Evolutionary conservation across 225 moss, liverwort and hornwort genomes (phyloP), one percentile per base, ranked within the genome.

Genomic region (Asterella californica): DNA sequence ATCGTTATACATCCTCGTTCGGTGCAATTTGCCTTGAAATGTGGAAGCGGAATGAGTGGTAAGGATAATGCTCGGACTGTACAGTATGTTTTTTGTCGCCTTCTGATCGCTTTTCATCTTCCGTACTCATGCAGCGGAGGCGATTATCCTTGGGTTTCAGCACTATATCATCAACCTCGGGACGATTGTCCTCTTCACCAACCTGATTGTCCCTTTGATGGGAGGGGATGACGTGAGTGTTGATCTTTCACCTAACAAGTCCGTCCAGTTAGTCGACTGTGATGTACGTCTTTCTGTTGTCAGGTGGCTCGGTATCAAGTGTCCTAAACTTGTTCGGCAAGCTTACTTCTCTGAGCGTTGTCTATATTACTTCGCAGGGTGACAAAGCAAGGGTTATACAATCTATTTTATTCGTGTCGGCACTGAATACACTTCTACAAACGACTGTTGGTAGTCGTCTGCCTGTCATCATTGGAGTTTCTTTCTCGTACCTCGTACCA

Each of bases 401-500:
- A 72, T 76, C 79, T 21, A 66, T 75, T 50, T 36, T 83, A 1
- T 83, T 79, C 68, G 68, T 76, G 1, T 79, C 83, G 21, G 79
- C 62, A 27, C n/a, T 83, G 59, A 83, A 83, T 22, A 83, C 83
- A 37, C 46, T 79, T 47, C 25, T 83, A 27, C 83, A 83, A 72
- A 83, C 83, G 50, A 59, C 69, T 1, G 68, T 85, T 12, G 85
- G 85, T 8, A 78, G 78, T 24, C 72, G 85, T 17, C 78, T 85
- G 10, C 85, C 85, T 2, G 77, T 81, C 3, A 67, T 85, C 18
- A 48, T 82, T 17, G 85, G 85, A 37, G 73, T 75, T 38, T 85
- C 85, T 54, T 85, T 85, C 68, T 74, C 81, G 54, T 85, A 79
- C 68, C 64, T 85, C 60, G 55, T 82, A 4, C 82, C 82, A 48